Base-by-base conservation (phyloP, 2,329 filamentous ascomycete species). In the Dothidotthia symphoricarpi region DNA sequence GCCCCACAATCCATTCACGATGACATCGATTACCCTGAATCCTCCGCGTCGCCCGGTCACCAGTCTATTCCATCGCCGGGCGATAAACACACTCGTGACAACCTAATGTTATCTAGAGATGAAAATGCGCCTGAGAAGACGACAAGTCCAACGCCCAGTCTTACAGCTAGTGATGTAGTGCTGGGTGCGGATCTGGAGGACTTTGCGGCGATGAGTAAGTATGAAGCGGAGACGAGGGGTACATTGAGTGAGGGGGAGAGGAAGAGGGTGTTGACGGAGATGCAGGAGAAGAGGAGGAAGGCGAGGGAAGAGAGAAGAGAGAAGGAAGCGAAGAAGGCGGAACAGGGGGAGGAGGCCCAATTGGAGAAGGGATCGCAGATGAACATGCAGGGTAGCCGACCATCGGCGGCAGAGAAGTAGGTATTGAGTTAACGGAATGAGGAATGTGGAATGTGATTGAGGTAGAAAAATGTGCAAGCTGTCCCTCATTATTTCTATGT, bases 291-390 rank as follows among this genome's bases (percentile, higher is more conserved):
- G 24, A 24, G 25, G 16, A 32, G 26, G 16, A 31, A 22, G 19
- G 19, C 5, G 19, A 9, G 19, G 5, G 19, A 22, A 22, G 19
- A 22, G 19, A 22, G 5, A 22, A 22, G 19, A 22, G 19, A 22
- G 19, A 22, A 37, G 45, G 47, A 51, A 42, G 32, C 33, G 30
- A 34, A 24, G 35, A 22, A 6, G 19, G 19, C 5, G 5, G 9
- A 9, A 22, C 19, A 22, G 19, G 19, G 19, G 5, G 19, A 22
- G 5, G 19, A 22, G 19, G n/a, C n/a, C n/a, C n/a, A n/a, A n/a
- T 22, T 22, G 19, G 19, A 9, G 9, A 22, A 22, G n/a, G n/a
- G n/a, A n/a, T n/a, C n/a, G n/a, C n/a, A n/a, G n/a, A n/a, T n/a
- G n/a, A n/a, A n/a, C n/a, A n/a, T n/a, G n/a, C n/a, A n/a, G n/a